These are phyloP conservation scores for Podochytrium sp. DNA, from an alignment of 192 early-diverging fungal species.

Conservation along the genomic window DNA sequence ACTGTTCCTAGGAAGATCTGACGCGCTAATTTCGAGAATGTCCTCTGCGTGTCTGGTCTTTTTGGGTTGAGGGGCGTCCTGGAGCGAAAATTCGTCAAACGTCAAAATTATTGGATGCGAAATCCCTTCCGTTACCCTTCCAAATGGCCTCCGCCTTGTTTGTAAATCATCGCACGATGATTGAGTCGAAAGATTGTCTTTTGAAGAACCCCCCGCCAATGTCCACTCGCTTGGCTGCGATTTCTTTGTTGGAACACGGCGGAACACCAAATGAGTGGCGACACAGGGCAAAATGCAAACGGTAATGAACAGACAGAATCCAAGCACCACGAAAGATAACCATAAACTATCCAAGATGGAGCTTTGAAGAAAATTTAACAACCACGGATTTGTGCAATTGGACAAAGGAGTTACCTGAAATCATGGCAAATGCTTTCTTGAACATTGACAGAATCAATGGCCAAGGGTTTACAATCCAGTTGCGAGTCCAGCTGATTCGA, in stretches of 20 bases:
- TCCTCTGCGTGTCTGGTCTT: not conserved
- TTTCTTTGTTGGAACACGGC: not conserved
- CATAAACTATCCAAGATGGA: constrained; percentile 2
- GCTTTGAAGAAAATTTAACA: not conserved
- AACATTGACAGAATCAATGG: not conserved
- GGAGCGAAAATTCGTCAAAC: not conserved
- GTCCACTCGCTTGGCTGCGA: not conserved
- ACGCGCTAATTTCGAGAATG: not conserved
- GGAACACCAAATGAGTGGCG: not conserved
- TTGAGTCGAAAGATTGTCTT: too few relatives aligned
- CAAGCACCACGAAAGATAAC: not conserved
- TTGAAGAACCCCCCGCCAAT: too few relatives aligned
- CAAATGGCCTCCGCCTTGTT: not conserved
- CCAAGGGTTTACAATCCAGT: not conserved
- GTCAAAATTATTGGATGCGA: not conserved
- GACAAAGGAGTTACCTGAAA: not conserved
- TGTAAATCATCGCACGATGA: not conserved
- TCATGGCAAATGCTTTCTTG: constrained; percentile 2
- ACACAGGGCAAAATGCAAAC: not conserved
- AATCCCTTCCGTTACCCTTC: not conserved
- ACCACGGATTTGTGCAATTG: not conserved
- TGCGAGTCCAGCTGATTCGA: not conserved
- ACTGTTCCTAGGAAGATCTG: not conserved
- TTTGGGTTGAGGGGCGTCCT: not conserved
- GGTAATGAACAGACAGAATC: not conserved